These are phyloP conservation scores for Linderina pennispora DNA, from an alignment of 192 early-diverging fungal species.

Conservation along the genomic window DNA sequence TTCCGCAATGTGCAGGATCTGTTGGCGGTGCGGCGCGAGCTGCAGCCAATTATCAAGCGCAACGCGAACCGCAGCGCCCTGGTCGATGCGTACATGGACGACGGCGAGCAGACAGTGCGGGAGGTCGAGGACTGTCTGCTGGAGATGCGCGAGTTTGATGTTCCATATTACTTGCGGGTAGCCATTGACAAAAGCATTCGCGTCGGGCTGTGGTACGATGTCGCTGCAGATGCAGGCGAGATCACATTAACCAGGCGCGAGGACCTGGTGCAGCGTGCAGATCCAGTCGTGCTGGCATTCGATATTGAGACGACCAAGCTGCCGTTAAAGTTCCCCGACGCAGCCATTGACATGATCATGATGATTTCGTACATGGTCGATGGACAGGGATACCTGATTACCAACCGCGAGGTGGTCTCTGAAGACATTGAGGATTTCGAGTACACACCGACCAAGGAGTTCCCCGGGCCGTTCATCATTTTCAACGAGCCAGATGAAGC, in stretches of 20 bases:
- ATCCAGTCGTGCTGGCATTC: conserved; percentile 91
- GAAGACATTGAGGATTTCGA: conserved; percentile 97
- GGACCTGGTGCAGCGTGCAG: conserved; percentile 87
- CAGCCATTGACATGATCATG: conserved; percentile 87
- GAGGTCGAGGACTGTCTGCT: conserved; percentile 63
- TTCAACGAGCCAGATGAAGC: conserved; percentile 93
- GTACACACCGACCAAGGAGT: conserved; percentile 96
- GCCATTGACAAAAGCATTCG: conserved; percentile 92
- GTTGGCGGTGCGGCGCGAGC: conserved; percentile 59
- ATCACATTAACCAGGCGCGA: conserved; percentile 58
- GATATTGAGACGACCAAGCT: conserved; percentile 98
- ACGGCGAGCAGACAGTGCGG: conserved; percentile 1
- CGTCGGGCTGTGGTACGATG: conserved; percentile 94
- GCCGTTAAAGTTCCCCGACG: conserved; percentile 96
- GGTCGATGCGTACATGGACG: conserved; percentile 65
- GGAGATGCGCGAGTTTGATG: conserved; percentile 95
- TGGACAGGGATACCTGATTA: conserved; percentile 94
- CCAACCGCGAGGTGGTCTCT: conserved; percentile 92
- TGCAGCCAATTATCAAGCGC: conserved; percentile 62
- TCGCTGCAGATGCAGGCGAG: conserved; percentile 54
- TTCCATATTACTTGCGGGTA: conserved; percentile 93
- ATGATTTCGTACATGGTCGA: conserved; percentile 99
- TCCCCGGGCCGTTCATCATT: conserved; percentile 87
- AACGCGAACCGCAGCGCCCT: conserved; percentile 61
- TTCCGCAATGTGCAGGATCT: conserved; percentile 86